A percentile compares a stretch with the other conserved stretches of the same genome.
phyloP scores from a whole-genome alignment of 805 yeast species.

The Metschnikowia drakensbergensis region DNA sequence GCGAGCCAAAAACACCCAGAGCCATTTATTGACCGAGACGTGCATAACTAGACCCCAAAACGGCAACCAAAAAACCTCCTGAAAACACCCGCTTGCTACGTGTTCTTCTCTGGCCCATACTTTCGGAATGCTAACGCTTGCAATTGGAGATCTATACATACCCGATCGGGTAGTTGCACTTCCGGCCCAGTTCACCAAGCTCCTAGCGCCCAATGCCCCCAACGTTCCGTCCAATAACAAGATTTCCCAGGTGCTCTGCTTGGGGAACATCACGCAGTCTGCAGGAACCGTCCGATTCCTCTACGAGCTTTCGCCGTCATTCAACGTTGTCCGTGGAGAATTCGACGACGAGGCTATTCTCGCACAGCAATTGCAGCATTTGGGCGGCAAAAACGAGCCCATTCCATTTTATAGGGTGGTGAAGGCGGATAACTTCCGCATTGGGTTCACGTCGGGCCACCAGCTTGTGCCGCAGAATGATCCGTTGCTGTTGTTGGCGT shows the following conservation, averaged over 20 bases:
- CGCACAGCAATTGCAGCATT: conserved; percentile 27
- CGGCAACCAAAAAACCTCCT: too few relatives aligned
- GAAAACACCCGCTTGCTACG: too few relatives aligned
- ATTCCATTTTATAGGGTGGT: conserved; percentile 65
- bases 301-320: conserved; percentile 63
- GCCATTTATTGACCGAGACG: too few relatives aligned
- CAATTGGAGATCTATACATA: conserved; percentile 85
- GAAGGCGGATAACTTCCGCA: conserved; percentile 63
- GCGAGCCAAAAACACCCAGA: too few relatives aligned
- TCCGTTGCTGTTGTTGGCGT: conserved; percentile 73
- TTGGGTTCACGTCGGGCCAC: conserved; percentile 85
- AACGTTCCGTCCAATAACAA: conserved; percentile 47
- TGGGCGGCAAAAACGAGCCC: conserved; percentile 14
- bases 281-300: conserved; percentile 60
- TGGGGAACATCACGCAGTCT: conserved; percentile 79
- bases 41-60: too few relatives aligned
- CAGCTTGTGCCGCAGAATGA: conserved; percentile 82
- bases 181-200: conserved; percentile 62
- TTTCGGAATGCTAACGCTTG: conserved; percentile 45
- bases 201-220: conserved; percentile 63
- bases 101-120: too few relatives aligned
- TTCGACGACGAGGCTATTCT: conserved; percentile 52
- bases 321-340: conserved; percentile 79
- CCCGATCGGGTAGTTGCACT: conserved; percentile 77
- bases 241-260: conserved; percentile 76